Evolutionary conservation across 345 rosid species (phyloP).

Genomic region (Brassica rapa): DNA sequence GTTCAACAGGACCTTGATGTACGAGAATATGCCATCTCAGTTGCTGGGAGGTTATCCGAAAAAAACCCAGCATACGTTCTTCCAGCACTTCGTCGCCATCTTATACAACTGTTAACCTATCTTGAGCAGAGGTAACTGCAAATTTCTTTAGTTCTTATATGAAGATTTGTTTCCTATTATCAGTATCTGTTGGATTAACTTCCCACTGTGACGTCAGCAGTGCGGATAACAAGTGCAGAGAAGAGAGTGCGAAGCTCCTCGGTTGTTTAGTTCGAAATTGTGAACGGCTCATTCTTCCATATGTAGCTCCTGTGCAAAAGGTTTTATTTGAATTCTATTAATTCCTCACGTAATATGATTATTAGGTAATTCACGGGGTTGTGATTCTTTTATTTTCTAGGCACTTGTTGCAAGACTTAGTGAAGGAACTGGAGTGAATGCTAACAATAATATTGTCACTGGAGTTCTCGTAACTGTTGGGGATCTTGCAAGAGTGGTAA

Average conservation of each 20-base stretch:
- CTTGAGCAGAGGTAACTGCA: slow-evolving; percentile 80
- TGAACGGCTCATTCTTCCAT: slow-evolving; percentile 87
- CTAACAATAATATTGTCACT: slow-evolving; percentile 80
- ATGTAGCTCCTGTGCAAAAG: slow-evolving; percentile 96
- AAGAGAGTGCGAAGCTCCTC: slow-evolving; percentile 95
- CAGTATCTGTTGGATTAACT: slow-evolving; percentile 37
- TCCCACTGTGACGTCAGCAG: slow-evolving; percentile 64
- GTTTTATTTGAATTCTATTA: slow-evolving; percentile 47
- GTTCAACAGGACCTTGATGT: slow-evolving; percentile 85
- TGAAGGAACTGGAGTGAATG: slow-evolving; percentile 84
- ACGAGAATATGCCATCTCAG: slow-evolving; percentile 91
- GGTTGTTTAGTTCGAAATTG: slow-evolving; percentile 98
- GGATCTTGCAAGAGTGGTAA: slow-evolving; percentile 99
- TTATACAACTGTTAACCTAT: slow-evolving; percentile 93
- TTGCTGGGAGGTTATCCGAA: slow-evolving; percentile 93
- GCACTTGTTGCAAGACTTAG: slow-evolving; percentile 91
- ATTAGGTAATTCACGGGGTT: slow-evolving; percentile 11
- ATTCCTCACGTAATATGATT: slow-evolving; percentile 21
- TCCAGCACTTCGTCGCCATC: slow-evolving; percentile 99
- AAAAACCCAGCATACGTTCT: slow-evolving; percentile 99
- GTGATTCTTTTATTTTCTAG: slow-evolving; percentile 47
- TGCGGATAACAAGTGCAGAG: slow-evolving; percentile 94
- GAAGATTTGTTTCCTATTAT: slow-evolving; percentile 15
- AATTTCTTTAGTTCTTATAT: slow-evolving; percentile 3
- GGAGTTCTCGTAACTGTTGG: slow-evolving; percentile 99